These are phyloP conservation scores for Colletotrichum sp. DNA, from an alignment of 2,329 filamentous ascomycete genomes.

Conservation along the genomic window DNA sequence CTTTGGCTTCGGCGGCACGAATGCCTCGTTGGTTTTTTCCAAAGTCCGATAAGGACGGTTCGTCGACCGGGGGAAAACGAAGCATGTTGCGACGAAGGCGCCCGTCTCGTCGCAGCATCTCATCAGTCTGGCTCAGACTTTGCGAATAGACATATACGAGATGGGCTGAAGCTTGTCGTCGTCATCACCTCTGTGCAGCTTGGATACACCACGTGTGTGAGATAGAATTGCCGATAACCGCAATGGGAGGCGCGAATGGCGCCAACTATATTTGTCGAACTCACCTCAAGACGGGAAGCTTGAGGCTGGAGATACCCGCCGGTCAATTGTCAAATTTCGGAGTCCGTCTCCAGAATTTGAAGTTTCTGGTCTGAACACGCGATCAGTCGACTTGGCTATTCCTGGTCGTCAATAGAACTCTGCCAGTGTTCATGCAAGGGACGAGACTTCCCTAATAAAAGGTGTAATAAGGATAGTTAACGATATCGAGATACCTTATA, in stretches of 20 bases:
- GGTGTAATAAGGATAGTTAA: background rate
- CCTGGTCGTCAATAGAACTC: background rate
- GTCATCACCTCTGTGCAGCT: background rate
- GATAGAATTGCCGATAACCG: background rate
- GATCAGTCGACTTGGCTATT: background rate
- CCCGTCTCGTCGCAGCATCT: background rate
- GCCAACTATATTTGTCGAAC: background rate
- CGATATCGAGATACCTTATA: background rate
- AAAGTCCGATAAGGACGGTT: conserved; percentile 5
- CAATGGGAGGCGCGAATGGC: background rate
- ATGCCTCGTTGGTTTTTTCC: conserved; percentile 85
- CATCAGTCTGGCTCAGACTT: background rate
- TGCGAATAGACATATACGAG: background rate
- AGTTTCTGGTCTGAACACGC: background rate
- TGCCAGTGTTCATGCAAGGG: background rate
- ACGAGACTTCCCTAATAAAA: background rate
- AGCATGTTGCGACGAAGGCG: background rate
- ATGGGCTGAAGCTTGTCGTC: background rate
- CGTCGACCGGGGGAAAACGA: background rate
- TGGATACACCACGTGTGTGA: background rate
- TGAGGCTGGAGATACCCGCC: background rate
- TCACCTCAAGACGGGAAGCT: background rate
- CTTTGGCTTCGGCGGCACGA: conserved; percentile 97
- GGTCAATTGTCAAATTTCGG: background rate
- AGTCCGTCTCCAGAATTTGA: background rate